Conservation (phyloP, 148 eudicot genomes). For the Nepenthes gracilis region DNA sequence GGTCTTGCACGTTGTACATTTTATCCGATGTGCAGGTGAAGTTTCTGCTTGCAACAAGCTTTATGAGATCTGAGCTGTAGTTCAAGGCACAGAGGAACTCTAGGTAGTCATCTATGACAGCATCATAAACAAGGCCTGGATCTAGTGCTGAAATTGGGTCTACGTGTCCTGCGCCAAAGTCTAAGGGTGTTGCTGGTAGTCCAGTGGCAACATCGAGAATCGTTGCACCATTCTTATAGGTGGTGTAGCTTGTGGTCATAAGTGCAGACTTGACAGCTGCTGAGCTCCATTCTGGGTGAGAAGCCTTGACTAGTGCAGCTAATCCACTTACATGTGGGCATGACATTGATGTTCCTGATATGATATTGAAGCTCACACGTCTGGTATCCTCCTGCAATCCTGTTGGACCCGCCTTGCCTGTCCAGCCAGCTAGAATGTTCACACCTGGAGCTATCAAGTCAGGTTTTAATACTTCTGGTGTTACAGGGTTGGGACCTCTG, state of each 20-base stretch:
- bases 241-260: constrained; percentile 71
- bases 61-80: constrained; percentile 41
- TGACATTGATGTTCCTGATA: constrained; percentile 94
- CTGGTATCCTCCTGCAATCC: constrained; percentile 44
- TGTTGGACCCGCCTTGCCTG: constrained; percentile 55
- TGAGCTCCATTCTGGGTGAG: constrained; percentile 77
- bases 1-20: constrained; percentile 38
- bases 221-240: constrained; percentile 38
- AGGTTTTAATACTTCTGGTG: constrained; percentile 72
- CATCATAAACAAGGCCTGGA: constrained; percentile 79
- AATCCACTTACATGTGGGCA: constrained; percentile 85
- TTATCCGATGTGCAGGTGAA: constrained; percentile 31
- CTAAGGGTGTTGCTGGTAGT: constrained; percentile 50
- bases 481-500: constrained; percentile 70
- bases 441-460: constrained; percentile 87
- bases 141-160: constrained; percentile 58
- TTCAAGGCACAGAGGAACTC: constrained; percentile 70
- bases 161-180: constrained; percentile 77
- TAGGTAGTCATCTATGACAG: constrained; percentile 38
- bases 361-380: constrained; percentile 61
- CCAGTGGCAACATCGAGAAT: constrained; percentile 59
- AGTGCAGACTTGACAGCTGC: constrained; percentile 76
- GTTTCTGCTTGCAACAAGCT: constrained; percentile 23
- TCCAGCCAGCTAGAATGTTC: constrained; percentile 83
- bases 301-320: constrained; percentile 66